phyloP scores from a whole-genome alignment of 495 filamentous ascomycete species.

The Trichoderma virens region DNA sequence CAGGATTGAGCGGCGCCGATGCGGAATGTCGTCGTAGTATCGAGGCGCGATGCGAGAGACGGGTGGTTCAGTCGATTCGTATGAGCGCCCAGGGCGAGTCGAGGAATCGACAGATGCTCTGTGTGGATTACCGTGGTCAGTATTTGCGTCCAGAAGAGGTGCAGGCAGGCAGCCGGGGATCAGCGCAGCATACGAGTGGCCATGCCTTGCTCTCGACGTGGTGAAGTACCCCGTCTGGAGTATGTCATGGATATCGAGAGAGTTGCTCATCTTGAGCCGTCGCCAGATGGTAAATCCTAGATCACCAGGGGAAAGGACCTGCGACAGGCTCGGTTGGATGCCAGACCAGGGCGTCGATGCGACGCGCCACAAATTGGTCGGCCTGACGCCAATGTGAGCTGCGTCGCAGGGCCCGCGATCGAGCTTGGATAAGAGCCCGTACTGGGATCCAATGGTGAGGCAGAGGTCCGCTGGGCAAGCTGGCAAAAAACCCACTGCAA shows the following conservation, averaged over 20 bases:
- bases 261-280: background rate
- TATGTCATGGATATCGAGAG: conserved; percentile 6
- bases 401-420: background rate
- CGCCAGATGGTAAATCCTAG: background rate
- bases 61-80: background rate
- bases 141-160: background rate
- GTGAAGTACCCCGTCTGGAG: conserved; percentile 12
- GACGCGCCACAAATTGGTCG: background rate
- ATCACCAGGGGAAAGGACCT: background rate
- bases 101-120: background rate
- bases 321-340: background rate
- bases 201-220: conserved; percentile 8
- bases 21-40: background rate
- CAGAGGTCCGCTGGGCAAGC: background rate
- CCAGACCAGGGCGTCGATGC: background rate
- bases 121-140: background rate
- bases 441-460: background rate
- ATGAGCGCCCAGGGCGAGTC: background rate
- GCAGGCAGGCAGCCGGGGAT: background rate
- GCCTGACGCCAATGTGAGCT: background rate
- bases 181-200: background rate
- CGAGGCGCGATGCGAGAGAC: conserved; percentile 5
- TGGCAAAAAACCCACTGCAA: background rate
- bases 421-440: background rate
- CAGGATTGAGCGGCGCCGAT: conserved; percentile 19